A percentile compares a stretch with the other conserved stretches of the same genome.
phyloP scores from a whole-genome alignment of 177 flowering plant genomes.

The Vitis hybrid region DNA sequence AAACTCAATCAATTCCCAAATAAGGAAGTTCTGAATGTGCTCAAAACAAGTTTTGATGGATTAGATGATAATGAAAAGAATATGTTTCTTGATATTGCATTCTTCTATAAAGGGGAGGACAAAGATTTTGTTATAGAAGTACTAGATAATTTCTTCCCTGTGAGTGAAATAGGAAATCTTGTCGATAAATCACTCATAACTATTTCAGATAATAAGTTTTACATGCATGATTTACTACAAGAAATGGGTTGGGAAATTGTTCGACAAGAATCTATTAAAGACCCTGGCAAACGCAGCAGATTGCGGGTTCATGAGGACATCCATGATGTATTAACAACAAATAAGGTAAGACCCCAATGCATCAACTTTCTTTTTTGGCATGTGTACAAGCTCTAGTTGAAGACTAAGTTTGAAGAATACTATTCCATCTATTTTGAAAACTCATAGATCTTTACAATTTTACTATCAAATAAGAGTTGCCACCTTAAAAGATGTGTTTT shows the following conservation, averaged over 20 bases:
- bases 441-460: too few relatives aligned
- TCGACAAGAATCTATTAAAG: not conserved
- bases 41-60: conserved; percentile 11
- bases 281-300: conserved; percentile 9
- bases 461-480: too few relatives aligned
- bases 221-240: too few relatives aligned
- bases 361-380: not conserved
- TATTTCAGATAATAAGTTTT: not conserved
- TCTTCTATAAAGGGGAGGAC: conserved; percentile 13
- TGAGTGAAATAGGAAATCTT: conserved; percentile 7
- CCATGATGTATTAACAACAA: not conserved
- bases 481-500: too few relatives aligned
- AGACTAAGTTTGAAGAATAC: too few relatives aligned
- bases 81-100: conserved; percentile 25
- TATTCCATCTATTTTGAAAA: too few relatives aligned
- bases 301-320: conserved; percentile 4
- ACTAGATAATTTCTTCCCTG: not conserved
- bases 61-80: conserved; percentile 11
- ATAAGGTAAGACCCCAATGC: conserved; percentile 3
- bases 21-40: not conserved
- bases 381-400: too few relatives aligned
- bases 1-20: not conserved
- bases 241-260: conserved; percentile 2
- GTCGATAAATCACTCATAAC: not conserved
- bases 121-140: not conserved